These are phyloP conservation scores for Simplicillium aogashimaense DNA, from an alignment of 2,329 filamentous ascomycete genomes.

Conservation along the genomic window DNA sequence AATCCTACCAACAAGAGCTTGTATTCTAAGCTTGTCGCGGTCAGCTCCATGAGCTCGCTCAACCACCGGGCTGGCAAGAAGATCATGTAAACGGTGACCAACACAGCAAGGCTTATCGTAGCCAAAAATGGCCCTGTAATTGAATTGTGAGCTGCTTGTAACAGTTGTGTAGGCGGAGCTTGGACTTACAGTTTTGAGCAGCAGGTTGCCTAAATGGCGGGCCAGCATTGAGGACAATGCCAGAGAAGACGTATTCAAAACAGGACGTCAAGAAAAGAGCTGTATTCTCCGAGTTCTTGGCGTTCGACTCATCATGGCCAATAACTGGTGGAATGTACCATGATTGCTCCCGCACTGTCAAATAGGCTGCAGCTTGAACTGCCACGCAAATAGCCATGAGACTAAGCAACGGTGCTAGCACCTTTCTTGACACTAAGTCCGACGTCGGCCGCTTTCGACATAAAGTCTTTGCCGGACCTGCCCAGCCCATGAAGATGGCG, in stretches of 20 bases:
- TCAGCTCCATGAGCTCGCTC: slow-evolving; percentile 73
- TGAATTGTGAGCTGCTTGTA: slow-evolving; percentile 1
- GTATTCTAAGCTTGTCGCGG: slow-evolving; percentile 62
- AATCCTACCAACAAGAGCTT: slow-evolving; percentile 62
- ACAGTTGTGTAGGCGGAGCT: too few relatives aligned
- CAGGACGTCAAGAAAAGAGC: slow-evolving; percentile 82
- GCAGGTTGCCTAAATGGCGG: slow-evolving; percentile 79
- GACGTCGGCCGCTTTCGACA: slow-evolving; percentile 83
- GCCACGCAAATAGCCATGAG: slow-evolving; percentile 76
- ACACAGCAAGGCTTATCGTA: slow-evolving; percentile 60
- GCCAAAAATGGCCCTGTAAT: slow-evolving; percentile 67
- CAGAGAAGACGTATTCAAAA: slow-evolving; percentile 90
- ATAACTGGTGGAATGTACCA: slow-evolving; percentile 82
- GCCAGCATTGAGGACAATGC: slow-evolving; percentile 83
- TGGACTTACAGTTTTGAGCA: slow-evolving; percentile 61
- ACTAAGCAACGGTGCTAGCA: slow-evolving; percentile 78
- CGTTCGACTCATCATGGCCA: slow-evolving; percentile 70
- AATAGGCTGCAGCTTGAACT: slow-evolving; percentile 65
- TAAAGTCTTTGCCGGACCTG: slow-evolving; percentile 67
- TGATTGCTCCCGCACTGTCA: slow-evolving; percentile 64
- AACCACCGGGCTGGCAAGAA: slow-evolving; percentile 63
- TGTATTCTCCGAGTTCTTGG: slow-evolving; percentile 89
- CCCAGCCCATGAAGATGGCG: slow-evolving; percentile 98
- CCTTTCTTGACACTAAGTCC: slow-evolving; percentile 84
- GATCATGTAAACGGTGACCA: slow-evolving; percentile 71